These are phyloP conservation scores for Fraxinus latifolia DNA, from an alignment of 305 asterid genomes.

Conservation along the genomic window DNA sequence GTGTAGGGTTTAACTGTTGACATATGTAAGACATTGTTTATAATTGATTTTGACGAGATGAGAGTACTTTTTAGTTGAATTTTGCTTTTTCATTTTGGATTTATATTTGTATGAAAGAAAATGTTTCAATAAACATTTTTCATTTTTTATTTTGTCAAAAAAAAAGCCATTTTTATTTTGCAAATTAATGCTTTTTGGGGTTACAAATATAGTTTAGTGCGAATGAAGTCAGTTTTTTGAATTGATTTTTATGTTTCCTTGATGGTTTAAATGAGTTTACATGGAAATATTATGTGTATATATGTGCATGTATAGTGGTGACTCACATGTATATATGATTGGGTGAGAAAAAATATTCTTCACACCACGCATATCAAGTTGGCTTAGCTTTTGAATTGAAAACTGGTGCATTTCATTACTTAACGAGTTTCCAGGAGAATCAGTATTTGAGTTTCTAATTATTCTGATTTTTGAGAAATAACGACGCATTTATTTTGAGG, in stretches of 20 bases:
- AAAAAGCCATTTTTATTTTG: not conserved
- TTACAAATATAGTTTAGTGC: not conserved
- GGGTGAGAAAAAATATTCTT: not conserved
- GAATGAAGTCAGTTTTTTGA: not conserved
- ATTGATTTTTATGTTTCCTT: not conserved
- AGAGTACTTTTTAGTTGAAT: not conserved
- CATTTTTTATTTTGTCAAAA: not conserved
- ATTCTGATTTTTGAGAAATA: conserved; percentile 28
- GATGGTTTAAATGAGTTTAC: not conserved
- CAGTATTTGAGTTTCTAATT: not conserved
- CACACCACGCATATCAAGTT: not conserved
- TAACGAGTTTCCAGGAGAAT: not conserved
- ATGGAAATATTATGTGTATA: not conserved
- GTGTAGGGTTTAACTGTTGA: not conserved
- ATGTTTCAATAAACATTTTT: not conserved
- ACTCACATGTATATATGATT: not conserved
- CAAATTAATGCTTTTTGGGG: not conserved
- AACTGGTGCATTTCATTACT: not conserved
- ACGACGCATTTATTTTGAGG: not conserved
- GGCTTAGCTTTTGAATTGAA: not conserved
- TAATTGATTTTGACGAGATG: not conserved
- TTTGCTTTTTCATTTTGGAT: not conserved
- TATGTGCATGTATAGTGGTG: not conserved
- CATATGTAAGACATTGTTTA: not conserved
- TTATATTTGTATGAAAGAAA: not conserved